Conservation (phyloP, 805 yeast species). For the Martiniozyma abietophila region DNA sequence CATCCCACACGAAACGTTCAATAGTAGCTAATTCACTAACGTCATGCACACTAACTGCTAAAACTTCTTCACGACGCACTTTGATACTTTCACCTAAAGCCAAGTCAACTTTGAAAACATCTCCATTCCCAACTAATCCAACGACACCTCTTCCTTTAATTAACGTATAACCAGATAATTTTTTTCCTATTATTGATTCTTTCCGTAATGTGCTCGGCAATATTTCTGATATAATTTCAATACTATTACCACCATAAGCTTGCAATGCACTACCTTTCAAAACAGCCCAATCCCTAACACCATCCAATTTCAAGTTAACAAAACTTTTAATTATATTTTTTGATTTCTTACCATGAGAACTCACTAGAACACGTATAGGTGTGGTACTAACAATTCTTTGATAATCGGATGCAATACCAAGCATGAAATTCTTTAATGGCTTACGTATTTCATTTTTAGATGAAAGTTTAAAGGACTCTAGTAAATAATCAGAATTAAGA, state of each 20-base stretch:
- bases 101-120: conserved; percentile 39
- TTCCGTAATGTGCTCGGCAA: conserved; percentile 33
- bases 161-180: too few relatives aligned
- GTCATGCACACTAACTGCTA: conserved; percentile 45
- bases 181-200: conserved; percentile 30
- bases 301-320: conserved; percentile 41
- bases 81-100: conserved; percentile 38
- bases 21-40: conserved; percentile 28
- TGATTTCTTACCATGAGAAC: conserved; percentile 25
- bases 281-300: conserved; percentile 55
- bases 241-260: conserved; percentile 40
- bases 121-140: conserved; percentile 47
- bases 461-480: too few relatives aligned
- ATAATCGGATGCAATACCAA: conserved; percentile 32
- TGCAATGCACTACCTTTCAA: conserved; percentile 39
- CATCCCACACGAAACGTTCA: conserved; percentile 13
- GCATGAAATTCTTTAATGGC: conserved; percentile 2
- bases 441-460: too few relatives aligned
- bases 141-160: conserved; percentile 50
- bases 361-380: conserved; percentile 35
- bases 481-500: too few relatives aligned
- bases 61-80: conserved; percentile 35
- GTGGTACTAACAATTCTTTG: conserved; percentile 40
- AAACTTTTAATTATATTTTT: conserved; percentile 29
- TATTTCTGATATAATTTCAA: conserved; percentile 6